These are phyloP conservation scores for Cystobasidium onofrii DNA, from an alignment of 768 basidiomycete species.

Conservation along the genomic window DNA sequence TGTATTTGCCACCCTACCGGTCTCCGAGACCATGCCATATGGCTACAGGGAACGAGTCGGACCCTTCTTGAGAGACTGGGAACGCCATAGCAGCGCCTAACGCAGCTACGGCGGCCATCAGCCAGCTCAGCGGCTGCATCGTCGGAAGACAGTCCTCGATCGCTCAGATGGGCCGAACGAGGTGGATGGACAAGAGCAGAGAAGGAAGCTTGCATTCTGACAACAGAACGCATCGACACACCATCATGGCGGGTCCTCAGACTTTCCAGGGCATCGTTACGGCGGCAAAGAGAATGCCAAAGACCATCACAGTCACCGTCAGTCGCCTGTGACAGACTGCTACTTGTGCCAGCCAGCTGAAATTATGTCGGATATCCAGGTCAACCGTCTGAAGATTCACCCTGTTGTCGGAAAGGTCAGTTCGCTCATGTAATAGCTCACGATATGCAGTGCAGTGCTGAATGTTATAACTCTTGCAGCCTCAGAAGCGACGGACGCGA, in stretches of 20 bases:
- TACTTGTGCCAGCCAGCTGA: not conserved
- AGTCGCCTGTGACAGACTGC: not conserved
- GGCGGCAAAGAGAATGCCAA: conserved; percentile 27
- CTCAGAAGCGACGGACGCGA: conserved; percentile 28
- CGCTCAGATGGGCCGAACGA: not conserved
- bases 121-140: not conserved
- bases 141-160: not conserved
- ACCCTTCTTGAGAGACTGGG: not conserved
- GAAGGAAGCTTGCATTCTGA: not conserved
- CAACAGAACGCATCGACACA: not conserved
- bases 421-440: not conserved
- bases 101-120: not conserved
- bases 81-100: not conserved
- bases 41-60: conserved; percentile 36
- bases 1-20: conserved; percentile 1
- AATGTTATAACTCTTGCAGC: not conserved
- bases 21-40: conserved; percentile 51
- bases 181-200: not conserved
- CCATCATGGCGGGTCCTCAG: conserved; percentile 20
- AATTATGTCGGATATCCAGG: not conserved
- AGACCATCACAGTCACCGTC: conserved; percentile 23
- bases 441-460: not conserved
- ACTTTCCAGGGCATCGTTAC: conserved; percentile 16
- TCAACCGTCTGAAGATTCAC: not conserved
- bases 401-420: conserved; percentile 26